These are phyloP conservation scores for Somion occarium DNA, from an alignment of 1,284 basidiomycete genomes.

Conservation along the genomic window DNA sequence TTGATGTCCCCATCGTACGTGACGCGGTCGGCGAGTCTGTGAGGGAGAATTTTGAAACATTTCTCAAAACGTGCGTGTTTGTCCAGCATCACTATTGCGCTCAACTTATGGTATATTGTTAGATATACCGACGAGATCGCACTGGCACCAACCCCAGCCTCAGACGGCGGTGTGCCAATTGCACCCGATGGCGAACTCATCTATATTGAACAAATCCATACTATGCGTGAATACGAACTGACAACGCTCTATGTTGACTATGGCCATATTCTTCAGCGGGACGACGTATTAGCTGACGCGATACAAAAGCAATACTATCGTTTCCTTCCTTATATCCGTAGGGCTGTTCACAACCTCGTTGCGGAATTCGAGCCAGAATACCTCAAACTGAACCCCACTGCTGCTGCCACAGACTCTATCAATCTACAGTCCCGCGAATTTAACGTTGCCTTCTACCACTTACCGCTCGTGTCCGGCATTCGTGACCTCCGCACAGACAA, in stretches of 20 bases:
- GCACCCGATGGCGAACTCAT: constrained; percentile 60
- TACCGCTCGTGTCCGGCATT: constrained; percentile 93
- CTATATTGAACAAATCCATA: constrained; percentile 90
- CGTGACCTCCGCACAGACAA: constrained; percentile 92
- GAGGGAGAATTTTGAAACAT: constrained; percentile 84
- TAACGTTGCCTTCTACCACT: constrained; percentile 91
- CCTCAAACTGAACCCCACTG: constrained; percentile 84
- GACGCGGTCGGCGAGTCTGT: constrained; percentile 94
- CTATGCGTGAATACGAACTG: constrained; percentile 89
- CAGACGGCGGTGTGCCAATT: constrained; percentile 56
- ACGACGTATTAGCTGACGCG: constrained; percentile 90
- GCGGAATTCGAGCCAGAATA: constrained; percentile 88
- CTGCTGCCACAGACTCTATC: constrained; percentile 74
- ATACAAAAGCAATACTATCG: constrained; percentile 95
- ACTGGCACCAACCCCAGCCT: constrained; percentile 66
- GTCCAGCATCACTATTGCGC: background rate
- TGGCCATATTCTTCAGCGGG: constrained; percentile 82
- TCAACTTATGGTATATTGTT: background rate
- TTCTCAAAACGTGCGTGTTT: constrained; percentile 78
- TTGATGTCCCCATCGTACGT: constrained; percentile 79
- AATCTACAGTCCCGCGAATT: constrained; percentile 92
- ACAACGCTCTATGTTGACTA: constrained; percentile 98
- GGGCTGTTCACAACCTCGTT: constrained; percentile 88
- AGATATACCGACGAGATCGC: constrained; percentile 82
- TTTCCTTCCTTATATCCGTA: constrained; percentile 91